Base-by-base conservation (phyloP, 345 rosid species). In the Zanthoxylum bungeanum region DNA sequence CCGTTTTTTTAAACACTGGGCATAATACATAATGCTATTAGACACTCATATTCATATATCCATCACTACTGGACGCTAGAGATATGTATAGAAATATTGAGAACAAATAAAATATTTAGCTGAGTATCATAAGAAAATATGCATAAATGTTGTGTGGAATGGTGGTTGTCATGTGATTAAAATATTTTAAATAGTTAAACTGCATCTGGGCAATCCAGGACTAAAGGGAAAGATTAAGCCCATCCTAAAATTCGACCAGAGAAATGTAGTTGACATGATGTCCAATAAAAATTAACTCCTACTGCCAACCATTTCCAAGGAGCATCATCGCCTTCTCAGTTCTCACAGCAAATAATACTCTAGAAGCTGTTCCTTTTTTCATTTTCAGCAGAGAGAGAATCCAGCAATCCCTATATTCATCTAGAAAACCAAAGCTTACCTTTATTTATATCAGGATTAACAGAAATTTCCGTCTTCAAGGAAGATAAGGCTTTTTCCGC, bases 401-500 rank as follows among this genome's bases (percentile, higher is more conserved):
- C 42, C 4, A 12, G 33, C n/a, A 39, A 42, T 12, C 53, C 30
- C 40, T 6, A 62, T 19, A 36, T 16, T 37, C n/a, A 52, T 39
- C 9, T 44, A 40, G 40, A 27, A 64, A 59, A 68, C 22, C 22
- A 25, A 65, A 12, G 30, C 65, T 65, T 49, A 83, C 89, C 88
- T 77, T 77, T 77, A 73, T 42, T 64, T 53, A 30, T 24, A 60
- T 51, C 21, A 51, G 76, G 66, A 63, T 50, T 73, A 22, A 21
- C 31, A 39, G 74, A 51, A 65, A 68, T 21, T 49, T 58, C 55
- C 16, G 25, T 49, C 72, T 78, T 84, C 71, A 76, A 40, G 36
- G 88, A 86, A 40, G 85, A 83, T 44, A 89, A 53, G 37, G 91
- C 93, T 79, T 62, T 83, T 78, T 75, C 81, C 3, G 85, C 85